Conservation (phyloP, 768 basidiomycete species). For the Boletus bicolor region DNA sequence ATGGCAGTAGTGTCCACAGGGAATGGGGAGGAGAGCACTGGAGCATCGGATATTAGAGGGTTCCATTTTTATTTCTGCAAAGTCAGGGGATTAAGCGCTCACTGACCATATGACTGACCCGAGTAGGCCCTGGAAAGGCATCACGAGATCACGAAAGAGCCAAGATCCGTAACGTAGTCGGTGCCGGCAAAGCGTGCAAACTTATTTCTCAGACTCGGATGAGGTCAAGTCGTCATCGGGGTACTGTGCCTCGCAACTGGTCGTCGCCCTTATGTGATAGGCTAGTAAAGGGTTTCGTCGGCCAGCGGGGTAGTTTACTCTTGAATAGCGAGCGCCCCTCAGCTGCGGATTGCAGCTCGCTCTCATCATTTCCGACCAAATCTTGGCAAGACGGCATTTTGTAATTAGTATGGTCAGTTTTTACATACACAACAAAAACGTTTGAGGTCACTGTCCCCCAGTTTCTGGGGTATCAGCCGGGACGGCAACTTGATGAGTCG, state of each 20-base stretch:
- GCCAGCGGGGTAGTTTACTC: not conserved
- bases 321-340: not conserved
- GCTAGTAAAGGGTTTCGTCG: not conserved
- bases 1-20: conserved; percentile 12
- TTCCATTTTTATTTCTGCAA: conserved; percentile 13
- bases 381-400: not conserved
- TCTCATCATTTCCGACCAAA: not conserved
- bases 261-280: not conserved
- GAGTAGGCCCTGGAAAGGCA: not conserved
- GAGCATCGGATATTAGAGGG: not conserved
- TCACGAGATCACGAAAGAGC: conserved; percentile 1
- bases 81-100: not conserved
- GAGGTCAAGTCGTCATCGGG: not conserved
- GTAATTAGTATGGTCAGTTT: not conserved
- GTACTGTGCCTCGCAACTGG: not conserved
- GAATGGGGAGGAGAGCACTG: not conserved
- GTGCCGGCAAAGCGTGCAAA: not conserved
- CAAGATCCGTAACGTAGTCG: not conserved
- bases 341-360: not conserved
- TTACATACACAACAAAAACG: not conserved
- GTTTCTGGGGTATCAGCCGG: not conserved
- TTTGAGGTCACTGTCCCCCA: too few relatives aligned
- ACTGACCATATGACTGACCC: conserved; percentile 4
- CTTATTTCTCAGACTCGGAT: not conserved
- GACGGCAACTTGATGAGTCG: not conserved